Conservation (phyloP, 2,329 filamentous ascomycete genomes). For the Colletotrichum higginsianum region DNA sequence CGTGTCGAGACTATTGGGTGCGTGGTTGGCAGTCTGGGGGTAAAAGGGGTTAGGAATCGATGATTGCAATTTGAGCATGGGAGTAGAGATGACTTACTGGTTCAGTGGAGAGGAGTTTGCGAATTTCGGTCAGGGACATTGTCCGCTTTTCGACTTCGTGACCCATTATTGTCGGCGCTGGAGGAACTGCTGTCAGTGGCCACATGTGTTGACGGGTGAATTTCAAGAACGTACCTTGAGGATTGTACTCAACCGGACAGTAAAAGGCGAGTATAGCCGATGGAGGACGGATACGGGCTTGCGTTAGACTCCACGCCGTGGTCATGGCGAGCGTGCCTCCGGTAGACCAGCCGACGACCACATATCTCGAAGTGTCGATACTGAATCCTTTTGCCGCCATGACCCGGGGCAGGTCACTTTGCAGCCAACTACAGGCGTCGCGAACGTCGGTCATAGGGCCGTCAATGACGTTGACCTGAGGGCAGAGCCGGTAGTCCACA, state of each 20-base stretch:
- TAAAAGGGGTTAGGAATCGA: background rate
- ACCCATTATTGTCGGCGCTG: background rate
- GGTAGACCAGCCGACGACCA: constrained; percentile 63
- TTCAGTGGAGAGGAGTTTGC: background rate
- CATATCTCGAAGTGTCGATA: constrained; percentile 51
- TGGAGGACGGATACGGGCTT: constrained; percentile 30
- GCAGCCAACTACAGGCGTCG: constrained; percentile 59
- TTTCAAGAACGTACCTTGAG: constrained; percentile 18
- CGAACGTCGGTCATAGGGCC: constrained; percentile 62
- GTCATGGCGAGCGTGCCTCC: constrained; percentile 62
- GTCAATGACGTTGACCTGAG: constrained; percentile 60
- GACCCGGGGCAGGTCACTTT: constrained; percentile 51
- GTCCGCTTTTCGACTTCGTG: background rate
- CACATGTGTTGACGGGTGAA: constrained; percentile 2
- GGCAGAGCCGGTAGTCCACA: constrained; percentile 66
- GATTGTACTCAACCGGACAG: constrained; percentile 43
- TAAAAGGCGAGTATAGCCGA: constrained; percentile 43
- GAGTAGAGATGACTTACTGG: too few relatives aligned
- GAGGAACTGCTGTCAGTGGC: background rate
- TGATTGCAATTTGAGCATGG: too few relatives aligned
- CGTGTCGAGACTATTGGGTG: constrained; percentile 41
- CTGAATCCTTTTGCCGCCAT: constrained; percentile 36
- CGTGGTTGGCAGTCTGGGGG: constrained; percentile 28
- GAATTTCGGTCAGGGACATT: background rate
- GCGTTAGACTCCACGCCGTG: constrained; percentile 37